Evolutionary conservation across 2,329 filamentous ascomycete species (phyloP).

Genomic region (Arthrobotrys pseudoclavata): DNA sequence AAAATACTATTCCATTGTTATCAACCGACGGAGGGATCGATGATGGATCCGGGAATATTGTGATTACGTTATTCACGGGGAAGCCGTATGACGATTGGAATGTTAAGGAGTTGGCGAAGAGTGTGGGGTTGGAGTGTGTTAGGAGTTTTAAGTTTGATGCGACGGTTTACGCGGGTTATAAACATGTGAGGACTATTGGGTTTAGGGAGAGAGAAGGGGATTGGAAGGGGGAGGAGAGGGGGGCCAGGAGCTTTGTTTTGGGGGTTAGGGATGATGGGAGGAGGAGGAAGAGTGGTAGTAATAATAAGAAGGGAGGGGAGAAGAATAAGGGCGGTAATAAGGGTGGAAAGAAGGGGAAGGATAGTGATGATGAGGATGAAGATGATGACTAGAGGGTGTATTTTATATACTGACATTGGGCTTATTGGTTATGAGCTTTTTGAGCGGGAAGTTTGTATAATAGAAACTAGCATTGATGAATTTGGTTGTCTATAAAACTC

Average conservation of each 20-base stretch:
- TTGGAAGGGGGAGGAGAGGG: conserved; percentile 63
- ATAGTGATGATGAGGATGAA: conserved; percentile 17
- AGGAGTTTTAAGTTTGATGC: conserved; percentile 79
- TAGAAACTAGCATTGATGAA: conserved; percentile 6
- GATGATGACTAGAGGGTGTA: neutral
- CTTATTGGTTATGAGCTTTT: neutral
- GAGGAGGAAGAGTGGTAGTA: neutral
- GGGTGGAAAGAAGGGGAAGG: conserved; percentile 33
- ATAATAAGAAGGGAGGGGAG: conserved; percentile 7
- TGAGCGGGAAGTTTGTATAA: conserved; percentile 1
- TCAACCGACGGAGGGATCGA: conserved; percentile 63
- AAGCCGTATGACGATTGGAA: conserved; percentile 98
- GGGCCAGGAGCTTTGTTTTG: conserved; percentile 63
- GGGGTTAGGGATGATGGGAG: conserved; percentile 48
- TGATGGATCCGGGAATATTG: conserved; percentile 61
- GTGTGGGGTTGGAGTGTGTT: conserved; percentile 78
- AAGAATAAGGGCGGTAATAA: neutral
- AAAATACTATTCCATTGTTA: conserved; percentile 29
- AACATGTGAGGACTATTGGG: conserved; percentile 67
- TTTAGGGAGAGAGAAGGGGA: conserved; percentile 60
- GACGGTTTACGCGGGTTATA: conserved; percentile 78
- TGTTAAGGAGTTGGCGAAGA: conserved; percentile 77
- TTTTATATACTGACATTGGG: neutral
- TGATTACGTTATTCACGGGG: conserved; percentile 91
- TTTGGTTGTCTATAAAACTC: conserved; percentile 13